phyloP scores from a whole-genome alignment of 2,329 filamentous ascomycete species.

The Fusarium austroafricanum region DNA sequence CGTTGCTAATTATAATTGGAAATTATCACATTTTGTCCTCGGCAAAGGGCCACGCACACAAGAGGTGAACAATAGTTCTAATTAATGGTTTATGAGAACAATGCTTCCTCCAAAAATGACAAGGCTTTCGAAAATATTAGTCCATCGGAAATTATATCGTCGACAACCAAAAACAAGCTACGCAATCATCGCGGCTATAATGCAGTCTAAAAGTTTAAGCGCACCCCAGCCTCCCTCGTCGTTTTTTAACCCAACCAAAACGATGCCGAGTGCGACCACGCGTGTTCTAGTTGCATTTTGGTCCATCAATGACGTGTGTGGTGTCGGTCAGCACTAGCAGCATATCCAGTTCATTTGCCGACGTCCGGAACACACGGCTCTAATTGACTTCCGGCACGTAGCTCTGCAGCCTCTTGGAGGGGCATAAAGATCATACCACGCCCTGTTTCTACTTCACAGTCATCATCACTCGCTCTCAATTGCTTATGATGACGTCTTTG shows the following conservation, averaged over 20 bases:
- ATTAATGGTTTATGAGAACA: too few species aligned
- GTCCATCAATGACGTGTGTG: slow-evolving; percentile 14
- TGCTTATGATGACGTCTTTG: neutral
- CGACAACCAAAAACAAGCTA: too few species aligned
- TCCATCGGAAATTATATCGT: too few species aligned
- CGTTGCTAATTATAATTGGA: too few species aligned
- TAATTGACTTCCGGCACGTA: slow-evolving; percentile 18
- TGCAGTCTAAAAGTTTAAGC: neutral
- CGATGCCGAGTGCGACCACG: neutral
- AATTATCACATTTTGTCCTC: too few species aligned
- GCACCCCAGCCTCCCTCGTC: neutral
- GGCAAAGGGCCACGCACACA: too few species aligned
- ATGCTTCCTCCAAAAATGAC: too few species aligned
- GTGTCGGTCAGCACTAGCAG: slow-evolving; percentile 22
- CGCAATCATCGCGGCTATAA: neutral
- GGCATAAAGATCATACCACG: slow-evolving; percentile 1
- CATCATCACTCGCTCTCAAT: too few species aligned
- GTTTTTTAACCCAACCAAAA: neutral
- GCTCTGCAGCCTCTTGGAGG: neutral
- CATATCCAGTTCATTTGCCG: neutral
- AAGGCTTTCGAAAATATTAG: too few species aligned
- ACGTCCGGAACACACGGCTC: slow-evolving; percentile 14
- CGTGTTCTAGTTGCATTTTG: neutral
- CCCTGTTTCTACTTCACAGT: too few species aligned
- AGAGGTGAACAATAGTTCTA: too few species aligned